Base-by-base conservation (phyloP, 768 basidiomycete species). In the Tricholoma bakamatsutake region DNA sequence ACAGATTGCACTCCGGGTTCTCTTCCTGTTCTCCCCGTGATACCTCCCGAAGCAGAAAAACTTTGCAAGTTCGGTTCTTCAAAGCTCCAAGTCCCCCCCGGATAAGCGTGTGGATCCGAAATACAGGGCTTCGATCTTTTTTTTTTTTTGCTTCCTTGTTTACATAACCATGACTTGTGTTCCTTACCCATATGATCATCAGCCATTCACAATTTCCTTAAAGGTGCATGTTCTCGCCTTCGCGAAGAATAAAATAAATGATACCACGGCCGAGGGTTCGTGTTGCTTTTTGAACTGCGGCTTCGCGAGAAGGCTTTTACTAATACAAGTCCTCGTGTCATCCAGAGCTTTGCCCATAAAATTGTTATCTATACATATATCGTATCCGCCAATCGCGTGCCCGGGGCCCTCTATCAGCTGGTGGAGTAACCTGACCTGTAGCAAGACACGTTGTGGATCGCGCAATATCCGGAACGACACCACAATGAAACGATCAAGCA, bases 171-270 rank as follows among this genome's bases (percentile, higher is more conserved):
- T 15, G 8, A 49, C 49, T 48, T 27, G 37, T 45, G 46, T 46
- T 58, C 47, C 48, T 45, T 46, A 43, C 39, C 55, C 57, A 55
- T 56, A 58, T 61, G 59, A 61, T 48, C 49, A 24, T 56, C 50
- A 50, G 34, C 61, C 61, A 60, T 37, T 61, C 59, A 53, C 33
- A 43, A 42, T 35, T 57, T 51, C 56, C 42, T 52, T 46, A 45
- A 31, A 48, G 27, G 39, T 15, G 11, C 28, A 46, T 48, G 33
- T 49, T 37, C 55, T 30, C 52, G 28, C 52, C 18, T 53, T 53
- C 57, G 51, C 59, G 47, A 42, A 52, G 50, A 21, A 13, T 58
- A 17, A 18, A 5, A 5, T 1, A 40, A 40, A 24, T 24, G 21
- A 39, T n/a, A n/a, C 37, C 37, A 39, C 24, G 4, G 24, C 43